phyloP scores from a whole-genome alignment of 2,329 filamentous ascomycete species.

The Aspergillus quadricinctus region DNA sequence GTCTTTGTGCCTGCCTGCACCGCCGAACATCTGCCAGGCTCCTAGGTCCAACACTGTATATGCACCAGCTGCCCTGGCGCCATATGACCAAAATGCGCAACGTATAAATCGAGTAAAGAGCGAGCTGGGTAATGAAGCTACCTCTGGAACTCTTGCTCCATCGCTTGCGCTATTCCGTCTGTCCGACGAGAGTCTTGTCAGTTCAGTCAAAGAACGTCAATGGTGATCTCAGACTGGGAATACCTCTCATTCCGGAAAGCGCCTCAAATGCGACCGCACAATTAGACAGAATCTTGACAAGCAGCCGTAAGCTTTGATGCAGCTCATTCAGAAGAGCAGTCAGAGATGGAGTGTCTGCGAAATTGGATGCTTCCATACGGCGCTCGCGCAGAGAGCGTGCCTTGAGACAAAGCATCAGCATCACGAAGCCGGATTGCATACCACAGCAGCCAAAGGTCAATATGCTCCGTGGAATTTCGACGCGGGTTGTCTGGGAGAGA shows the following conservation, averaged over 20 bases:
- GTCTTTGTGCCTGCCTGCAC: too few species aligned
- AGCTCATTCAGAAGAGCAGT: conserved; percentile 16
- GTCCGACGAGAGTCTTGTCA: background rate
- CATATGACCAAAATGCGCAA: background rate
- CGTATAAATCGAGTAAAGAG: background rate
- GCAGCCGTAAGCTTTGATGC: conserved; percentile 14
- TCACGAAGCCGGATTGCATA: conserved; percentile 23
- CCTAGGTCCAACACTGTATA: background rate
- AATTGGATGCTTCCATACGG: background rate
- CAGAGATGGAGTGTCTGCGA: background rate
- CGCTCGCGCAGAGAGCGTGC: conserved; percentile 4
- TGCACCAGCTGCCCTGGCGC: background rate
- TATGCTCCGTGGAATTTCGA: conserved; percentile 22
- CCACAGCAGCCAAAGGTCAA: conserved; percentile 24
- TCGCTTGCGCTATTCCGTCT: conserved; percentile 1
- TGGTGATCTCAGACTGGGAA: background rate
- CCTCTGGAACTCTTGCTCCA: conserved; percentile 1
- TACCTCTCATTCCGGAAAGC: conserved; percentile 19
- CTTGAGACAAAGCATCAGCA: conserved; percentile 25
- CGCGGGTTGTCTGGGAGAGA: conserved; percentile 1
- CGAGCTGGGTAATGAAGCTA: background rate
- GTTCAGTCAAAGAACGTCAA: background rate
- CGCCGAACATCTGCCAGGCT: background rate
- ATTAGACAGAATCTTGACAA: conserved; percentile 15
- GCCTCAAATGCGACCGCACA: conserved; percentile 22